phyloP scores from a whole-genome alignment of 257 asterid species.

The Petunia secreta region DNA sequence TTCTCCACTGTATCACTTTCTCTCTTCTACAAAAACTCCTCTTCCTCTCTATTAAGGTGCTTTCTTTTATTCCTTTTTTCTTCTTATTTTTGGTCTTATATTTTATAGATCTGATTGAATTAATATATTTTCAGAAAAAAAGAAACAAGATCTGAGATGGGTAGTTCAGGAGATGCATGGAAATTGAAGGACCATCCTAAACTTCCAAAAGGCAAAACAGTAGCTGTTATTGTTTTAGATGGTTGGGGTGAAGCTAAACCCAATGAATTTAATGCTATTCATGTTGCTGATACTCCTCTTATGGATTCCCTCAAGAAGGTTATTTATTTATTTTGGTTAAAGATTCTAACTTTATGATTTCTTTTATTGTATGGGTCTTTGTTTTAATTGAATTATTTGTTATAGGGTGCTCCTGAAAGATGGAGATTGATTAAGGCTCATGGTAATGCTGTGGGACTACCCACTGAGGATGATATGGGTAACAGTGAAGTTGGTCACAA shows the following conservation, averaged over 20 bases:
- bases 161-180: slow-evolving; percentile 83
- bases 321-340: neutral
- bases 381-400: slow-evolving; percentile 20
- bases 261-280: slow-evolving; percentile 85
- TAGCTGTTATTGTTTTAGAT: slow-evolving; percentile 87
- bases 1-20: slow-evolving; percentile 4
- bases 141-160: slow-evolving; percentile 49
- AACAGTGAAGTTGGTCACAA: slow-evolving; percentile 99
- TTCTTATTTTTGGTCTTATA: neutral
- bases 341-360: neutral
- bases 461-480: slow-evolving; percentile 99
- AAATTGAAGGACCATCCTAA: slow-evolving; percentile 87
- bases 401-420: slow-evolving; percentile 87
- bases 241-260: slow-evolving; percentile 98
- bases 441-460: slow-evolving; percentile 93
- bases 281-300: slow-evolving; percentile 90
- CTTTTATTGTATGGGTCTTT: neutral
- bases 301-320: slow-evolving; percentile 96
- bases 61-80: neutral
- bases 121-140: neutral
- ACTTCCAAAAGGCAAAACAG: slow-evolving; percentile 78
- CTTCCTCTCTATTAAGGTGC: neutral
- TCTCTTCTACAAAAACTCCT: neutral
- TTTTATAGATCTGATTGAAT: slow-evolving; percentile 13
- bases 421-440: slow-evolving; percentile 98